These are phyloP conservation scores for Phytophthora macrochlamydospora DNA, from an alignment of 352 stramenopile species.

Conservation along the genomic window DNA sequence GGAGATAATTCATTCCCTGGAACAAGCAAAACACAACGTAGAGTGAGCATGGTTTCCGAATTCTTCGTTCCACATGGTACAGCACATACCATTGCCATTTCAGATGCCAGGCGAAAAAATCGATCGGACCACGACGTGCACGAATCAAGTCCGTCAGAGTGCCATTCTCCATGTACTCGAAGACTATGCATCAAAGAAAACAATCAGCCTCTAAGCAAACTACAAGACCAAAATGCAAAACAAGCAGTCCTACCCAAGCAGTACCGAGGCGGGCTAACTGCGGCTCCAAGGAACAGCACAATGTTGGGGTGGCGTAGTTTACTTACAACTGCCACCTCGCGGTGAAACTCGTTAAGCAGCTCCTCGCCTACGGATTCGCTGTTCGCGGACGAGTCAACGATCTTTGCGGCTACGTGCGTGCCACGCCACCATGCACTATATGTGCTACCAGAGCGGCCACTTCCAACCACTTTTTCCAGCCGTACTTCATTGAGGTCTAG, in stretches of 20 bases:
- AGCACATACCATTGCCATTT: slow-evolving; percentile 77
- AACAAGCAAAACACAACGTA: slow-evolving; percentile 18
- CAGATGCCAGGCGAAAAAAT: slow-evolving; percentile 82
- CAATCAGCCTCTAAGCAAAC: background rate
- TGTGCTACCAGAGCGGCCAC: slow-evolving; percentile 76
- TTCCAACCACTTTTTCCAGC: slow-evolving; percentile 70
- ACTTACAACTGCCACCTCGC: slow-evolving; percentile 84
- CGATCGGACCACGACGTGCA: slow-evolving; percentile 59
- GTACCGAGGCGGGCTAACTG: slow-evolving; percentile 79
- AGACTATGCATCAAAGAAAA: slow-evolving; percentile 45
- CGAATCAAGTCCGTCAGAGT: slow-evolving; percentile 86
- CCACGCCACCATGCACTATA: slow-evolving; percentile 84
- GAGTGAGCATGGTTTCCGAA: background rate
- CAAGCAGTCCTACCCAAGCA: slow-evolving; percentile 59
- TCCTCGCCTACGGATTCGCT: slow-evolving; percentile 71
- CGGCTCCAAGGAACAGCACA: slow-evolving; percentile 83
- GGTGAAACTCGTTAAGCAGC: slow-evolving; percentile 86
- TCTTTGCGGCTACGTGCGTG: slow-evolving; percentile 79
- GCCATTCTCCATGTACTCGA: slow-evolving; percentile 90
- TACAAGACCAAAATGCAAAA: background rate
- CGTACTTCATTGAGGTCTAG: slow-evolving; percentile 76
- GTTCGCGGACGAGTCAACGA: slow-evolving; percentile 79
- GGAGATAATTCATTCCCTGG: slow-evolving; percentile 94
- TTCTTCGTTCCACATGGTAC: background rate
- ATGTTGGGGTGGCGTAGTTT: slow-evolving; percentile 89